Conservation (phyloP, 352 stramenopile genomes). For the Pythium monospermum region DNA sequence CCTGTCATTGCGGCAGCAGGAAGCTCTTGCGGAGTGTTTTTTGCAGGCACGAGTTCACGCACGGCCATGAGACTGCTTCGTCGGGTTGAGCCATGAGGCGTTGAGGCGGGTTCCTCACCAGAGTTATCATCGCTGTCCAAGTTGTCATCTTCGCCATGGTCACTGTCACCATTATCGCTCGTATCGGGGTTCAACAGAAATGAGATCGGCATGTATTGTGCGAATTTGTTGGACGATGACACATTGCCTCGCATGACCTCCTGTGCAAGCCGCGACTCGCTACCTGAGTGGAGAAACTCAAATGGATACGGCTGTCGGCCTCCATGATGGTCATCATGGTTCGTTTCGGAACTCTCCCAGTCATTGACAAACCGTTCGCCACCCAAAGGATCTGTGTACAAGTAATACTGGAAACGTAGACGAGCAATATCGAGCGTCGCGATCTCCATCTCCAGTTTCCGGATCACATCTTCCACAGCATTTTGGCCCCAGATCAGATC, state of each 20-base stretch:
- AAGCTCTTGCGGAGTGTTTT: constrained; percentile 19
- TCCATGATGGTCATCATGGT: constrained; percentile 33
- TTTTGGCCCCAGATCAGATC: constrained; percentile 76
- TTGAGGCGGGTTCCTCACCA: constrained; percentile 37
- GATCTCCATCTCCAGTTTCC: constrained; percentile 67
- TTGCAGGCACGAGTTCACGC: constrained; percentile 13
- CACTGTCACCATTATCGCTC: constrained; percentile 59
- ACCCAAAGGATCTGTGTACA: constrained; percentile 75
- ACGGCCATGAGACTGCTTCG: constrained; percentile 29
- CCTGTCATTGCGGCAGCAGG: constrained; percentile 11
- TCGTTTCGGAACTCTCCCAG: constrained; percentile 30
- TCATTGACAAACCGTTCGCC: constrained; percentile 48
- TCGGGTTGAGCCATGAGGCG: background rate
- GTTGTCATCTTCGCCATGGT: constrained; percentile 51
- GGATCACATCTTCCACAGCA: constrained; percentile 68
- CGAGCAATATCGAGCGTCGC: constrained; percentile 70
- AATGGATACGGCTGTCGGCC: constrained; percentile 41
- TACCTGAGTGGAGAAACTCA: constrained; percentile 66
- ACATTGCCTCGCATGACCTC: constrained; percentile 75
- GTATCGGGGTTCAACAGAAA: constrained; percentile 75
- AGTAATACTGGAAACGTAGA: constrained; percentile 74
- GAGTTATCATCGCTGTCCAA: constrained; percentile 67
- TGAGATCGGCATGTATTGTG: constrained; percentile 69
- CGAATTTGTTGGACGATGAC: constrained; percentile 77
- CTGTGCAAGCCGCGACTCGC: constrained; percentile 51